phyloP scores from a whole-genome alignment of 257 asterid species.

The Solanum corneliomulleri region DNA sequence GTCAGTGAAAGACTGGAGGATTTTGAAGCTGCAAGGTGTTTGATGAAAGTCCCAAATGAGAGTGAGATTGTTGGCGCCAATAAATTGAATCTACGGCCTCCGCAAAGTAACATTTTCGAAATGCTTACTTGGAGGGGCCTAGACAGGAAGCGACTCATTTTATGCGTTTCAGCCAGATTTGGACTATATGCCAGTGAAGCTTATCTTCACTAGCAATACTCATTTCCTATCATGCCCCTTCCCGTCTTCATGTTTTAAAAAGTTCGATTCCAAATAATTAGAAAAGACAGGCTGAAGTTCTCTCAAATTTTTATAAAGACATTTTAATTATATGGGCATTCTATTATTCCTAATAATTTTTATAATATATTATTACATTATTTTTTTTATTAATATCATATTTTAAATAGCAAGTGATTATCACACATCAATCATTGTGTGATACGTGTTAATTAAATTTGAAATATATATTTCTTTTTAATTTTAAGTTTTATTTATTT shows the following conservation, averaged over 20 bases:
- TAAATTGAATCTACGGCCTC: slow-evolving; percentile 1
- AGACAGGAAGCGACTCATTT: not conserved
- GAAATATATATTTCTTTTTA: too few species aligned
- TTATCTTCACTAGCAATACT: not conserved
- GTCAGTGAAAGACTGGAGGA: slow-evolving; percentile 8
- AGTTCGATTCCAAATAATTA: not conserved
- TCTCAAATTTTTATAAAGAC: too few species aligned
- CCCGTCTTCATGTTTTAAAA: not conserved
- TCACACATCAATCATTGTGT: too few species aligned
- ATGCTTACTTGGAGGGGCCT: not conserved
- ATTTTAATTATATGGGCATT: too few species aligned
- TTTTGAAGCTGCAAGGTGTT: slow-evolving; percentile 34
- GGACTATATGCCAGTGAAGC: not conserved
- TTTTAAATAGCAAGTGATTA: too few species aligned
- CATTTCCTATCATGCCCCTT: not conserved
- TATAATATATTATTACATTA: too few species aligned
- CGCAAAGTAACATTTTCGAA: slow-evolving; percentile 33
- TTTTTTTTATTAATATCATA: too few species aligned
- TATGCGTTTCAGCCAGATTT: not conserved
- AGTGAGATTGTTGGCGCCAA: not conserved
- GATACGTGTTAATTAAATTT: too few species aligned
- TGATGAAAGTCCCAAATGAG: slow-evolving; percentile 49
- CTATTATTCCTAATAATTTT: too few species aligned
- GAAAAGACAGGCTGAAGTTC: too few species aligned
- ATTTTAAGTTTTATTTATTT: too few species aligned